A percentile compares a stretch with the other conserved stretches of the same genome.
Evolutionary conservation across 805 yeast genomes (phyloP).

Genomic region (Saccharomycopsis schoenii): DNA sequence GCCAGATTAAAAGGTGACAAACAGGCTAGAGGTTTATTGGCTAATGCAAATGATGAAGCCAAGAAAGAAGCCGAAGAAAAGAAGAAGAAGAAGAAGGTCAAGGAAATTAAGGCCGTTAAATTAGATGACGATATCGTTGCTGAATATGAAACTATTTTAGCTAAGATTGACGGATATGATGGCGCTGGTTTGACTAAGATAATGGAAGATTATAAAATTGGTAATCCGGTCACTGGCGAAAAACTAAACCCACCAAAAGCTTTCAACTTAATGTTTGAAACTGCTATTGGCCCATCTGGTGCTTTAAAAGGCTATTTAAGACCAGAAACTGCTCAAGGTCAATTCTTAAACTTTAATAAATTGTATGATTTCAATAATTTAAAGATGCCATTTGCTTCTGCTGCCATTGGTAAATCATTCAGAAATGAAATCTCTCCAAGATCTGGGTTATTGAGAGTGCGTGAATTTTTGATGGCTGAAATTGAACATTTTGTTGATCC

Average conservation of each 20-base stretch:
- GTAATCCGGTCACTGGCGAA: conserved; percentile 86
- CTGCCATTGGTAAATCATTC: conserved; percentile 96
- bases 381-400: conserved; percentile 99
- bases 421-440: conserved; percentile 98
- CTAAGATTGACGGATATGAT: conserved; percentile 90
- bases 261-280: conserved; percentile 97
- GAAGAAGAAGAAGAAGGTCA: conserved; percentile 87
- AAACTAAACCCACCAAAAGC: conserved; percentile 83
- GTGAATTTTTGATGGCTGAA: conserved; percentile 99
- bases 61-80: conserved; percentile 63
- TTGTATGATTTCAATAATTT: conserved; percentile 89
- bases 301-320: conserved; percentile 89
- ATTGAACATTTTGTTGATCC: conserved; percentile 99
- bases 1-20: conserved; percentile 93
- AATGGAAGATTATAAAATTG: conserved; percentile 71
- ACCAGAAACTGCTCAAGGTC: conserved; percentile 99
- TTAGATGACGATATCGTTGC: conserved; percentile 69
- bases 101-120: conserved; percentile 82
- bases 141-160: conserved; percentile 81
- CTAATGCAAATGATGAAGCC: conserved; percentile 44
- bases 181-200: conserved; percentile 89
- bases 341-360: conserved; percentile 90
- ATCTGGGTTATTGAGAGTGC: conserved; percentile 93
- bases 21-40: conserved; percentile 80
- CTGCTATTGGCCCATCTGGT: conserved; percentile 98